A percentile compares a stretch with the other conserved stretches of the same genome.
Evolutionary conservation across 176 grass and related monocot genomes (phyloP).

Genomic region (maize (Zea mays)): Zm-B73-REFERENCE-NAM-5.0 NC_050098.1:7586001-7586500

Average conservation of each 20-base stretch:
- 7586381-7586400: conserved; percentile 98
- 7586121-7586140: conserved; percentile 56
- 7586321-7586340: conserved; percentile 83
- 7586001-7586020: conserved; percentile 38
- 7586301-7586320: conserved; percentile 92
- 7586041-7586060: conserved; percentile 41
- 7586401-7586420: conserved; percentile 88
- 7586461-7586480: conserved; percentile 17
- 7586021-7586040: conserved; percentile 44
- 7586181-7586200: conserved; percentile 56
- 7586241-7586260: conserved; percentile 85
- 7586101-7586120: conserved; percentile 80
- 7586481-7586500: conserved; percentile 5
- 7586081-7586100: conserved; percentile 88
- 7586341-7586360: conserved; percentile 91
- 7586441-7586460: conserved; percentile 89
- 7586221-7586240: conserved; percentile 38
- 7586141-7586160: conserved; percentile 45
- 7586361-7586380: conserved; percentile 99
- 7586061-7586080: conserved; percentile 73
- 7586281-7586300: conserved; percentile 48
- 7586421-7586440: conserved; percentile 95
- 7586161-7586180: conserved; percentile 51
- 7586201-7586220: conserved; percentile 65
- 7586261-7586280: conserved; percentile 65